Conservation (phyloP, 345 rosid genomes). For the Pelargonium nanum region DNA sequence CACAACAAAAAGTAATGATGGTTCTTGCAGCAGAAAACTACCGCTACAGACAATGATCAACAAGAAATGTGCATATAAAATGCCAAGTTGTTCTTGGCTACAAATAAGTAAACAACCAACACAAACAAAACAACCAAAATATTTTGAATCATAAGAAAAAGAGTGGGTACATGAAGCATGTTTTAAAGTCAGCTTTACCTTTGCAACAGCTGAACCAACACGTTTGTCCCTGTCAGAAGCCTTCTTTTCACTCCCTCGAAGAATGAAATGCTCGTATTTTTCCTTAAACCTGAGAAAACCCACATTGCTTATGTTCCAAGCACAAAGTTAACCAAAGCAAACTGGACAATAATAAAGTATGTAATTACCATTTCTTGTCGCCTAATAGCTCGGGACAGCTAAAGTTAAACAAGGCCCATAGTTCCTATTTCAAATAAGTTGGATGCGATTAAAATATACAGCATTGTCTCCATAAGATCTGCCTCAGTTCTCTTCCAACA, state of each 20-base stretch:
- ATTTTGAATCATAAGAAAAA: not conserved
- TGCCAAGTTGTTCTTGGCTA: not conserved
- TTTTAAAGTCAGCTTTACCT: slow-evolving; percentile 35
- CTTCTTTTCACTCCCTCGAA: slow-evolving; percentile 84
- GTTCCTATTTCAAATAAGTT: slow-evolving; percentile 38
- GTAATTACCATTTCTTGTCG: slow-evolving; percentile 63
- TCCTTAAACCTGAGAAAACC: slow-evolving; percentile 64
- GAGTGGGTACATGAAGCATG: not conserved
- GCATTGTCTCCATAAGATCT: not conserved
- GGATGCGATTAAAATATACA: not conserved
- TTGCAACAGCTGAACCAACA: slow-evolving; percentile 82
- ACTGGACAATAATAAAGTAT: slow-evolving; percentile 10
- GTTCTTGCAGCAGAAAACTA: not conserved
- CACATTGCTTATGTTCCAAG: slow-evolving; percentile 12
- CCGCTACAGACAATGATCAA: not conserved
- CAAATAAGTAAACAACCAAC: not conserved
- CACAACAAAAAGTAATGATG: not conserved
- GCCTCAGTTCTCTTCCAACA: not conserved
- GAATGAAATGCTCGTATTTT: slow-evolving; percentile 59
- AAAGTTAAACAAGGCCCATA: slow-evolving; percentile 95
- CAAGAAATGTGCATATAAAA: not conserved
- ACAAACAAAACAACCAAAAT: not conserved
- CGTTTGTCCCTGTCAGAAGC: slow-evolving; percentile 85
- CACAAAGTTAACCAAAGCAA: slow-evolving; percentile 13
- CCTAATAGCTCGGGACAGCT: slow-evolving; percentile 81